Percentiles rank a stretch among this genome's conserved stretches.
These are phyloP conservation scores for Kazachstania africana DNA, from an alignment of 805 yeast species.

Conservation along the genomic window DNA sequence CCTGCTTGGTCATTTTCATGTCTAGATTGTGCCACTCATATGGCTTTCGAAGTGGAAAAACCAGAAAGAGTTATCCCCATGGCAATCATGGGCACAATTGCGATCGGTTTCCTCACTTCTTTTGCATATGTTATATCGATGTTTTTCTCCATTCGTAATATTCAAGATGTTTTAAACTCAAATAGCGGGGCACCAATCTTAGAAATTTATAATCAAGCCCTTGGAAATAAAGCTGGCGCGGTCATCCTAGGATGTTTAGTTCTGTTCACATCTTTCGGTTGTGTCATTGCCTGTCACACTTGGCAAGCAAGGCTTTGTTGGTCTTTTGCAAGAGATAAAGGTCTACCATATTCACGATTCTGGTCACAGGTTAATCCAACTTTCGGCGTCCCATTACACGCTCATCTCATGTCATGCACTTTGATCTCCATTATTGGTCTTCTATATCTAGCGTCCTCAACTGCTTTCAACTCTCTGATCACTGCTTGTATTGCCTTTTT, in stretches of 20 bases:
- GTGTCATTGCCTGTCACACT: constrained; percentile 54
- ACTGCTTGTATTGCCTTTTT: constrained; percentile 53
- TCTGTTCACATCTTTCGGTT: constrained; percentile 46
- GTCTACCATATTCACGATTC: constrained; percentile 45
- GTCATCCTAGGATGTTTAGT: constrained; percentile 40
- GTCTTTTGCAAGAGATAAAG: constrained; percentile 65
- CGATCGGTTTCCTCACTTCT: constrained; percentile 57
- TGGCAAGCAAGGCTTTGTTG: constrained; percentile 65
- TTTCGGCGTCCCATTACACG: constrained; percentile 49
- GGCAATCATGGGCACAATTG: constrained; percentile 54
- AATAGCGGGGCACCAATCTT: constrained; percentile 53
- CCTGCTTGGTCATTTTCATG: constrained; percentile 66
- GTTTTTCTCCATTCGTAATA: constrained; percentile 50
- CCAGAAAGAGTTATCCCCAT: constrained; percentile 56
- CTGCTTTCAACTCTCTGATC: constrained; percentile 58
- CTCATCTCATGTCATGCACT: constrained; percentile 45
- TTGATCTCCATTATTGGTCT: constrained; percentile 45
- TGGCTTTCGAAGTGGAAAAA: constrained; percentile 55
- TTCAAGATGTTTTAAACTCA: constrained; percentile 36
- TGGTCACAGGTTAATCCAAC: constrained; percentile 42
- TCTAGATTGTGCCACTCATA: constrained; percentile 59
- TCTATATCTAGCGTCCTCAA: constrained; percentile 51
- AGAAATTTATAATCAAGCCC: constrained; percentile 52
- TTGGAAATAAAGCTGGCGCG: constrained; percentile 46
- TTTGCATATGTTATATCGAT: constrained; percentile 42